Percentiles rank a stretch among this genome's conserved stretches.
Conservation (phyloP, 805 yeast genomes). For the Kuraishia molischiana region DNA sequence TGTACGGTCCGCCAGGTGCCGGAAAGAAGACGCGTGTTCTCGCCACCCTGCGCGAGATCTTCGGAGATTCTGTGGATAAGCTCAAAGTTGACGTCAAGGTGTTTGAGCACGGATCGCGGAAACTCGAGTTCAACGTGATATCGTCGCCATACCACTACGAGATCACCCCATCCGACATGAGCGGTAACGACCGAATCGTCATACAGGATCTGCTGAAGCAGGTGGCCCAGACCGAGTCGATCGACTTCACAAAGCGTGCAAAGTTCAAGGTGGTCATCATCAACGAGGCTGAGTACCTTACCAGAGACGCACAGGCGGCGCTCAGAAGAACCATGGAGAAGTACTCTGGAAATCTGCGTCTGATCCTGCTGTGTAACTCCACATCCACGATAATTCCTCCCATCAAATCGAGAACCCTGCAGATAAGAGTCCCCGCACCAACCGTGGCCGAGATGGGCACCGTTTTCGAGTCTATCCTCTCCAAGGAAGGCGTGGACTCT, state of each 20-base stretch:
- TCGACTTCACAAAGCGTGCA: constrained; percentile 55
- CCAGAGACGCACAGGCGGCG: constrained; percentile 94
- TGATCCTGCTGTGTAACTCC: constrained; percentile 78
- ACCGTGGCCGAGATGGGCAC: constrained; percentile 40
- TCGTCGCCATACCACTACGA: constrained; percentile 87
- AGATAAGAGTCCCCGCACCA: constrained; percentile 87
- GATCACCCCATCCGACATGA: constrained; percentile 95
- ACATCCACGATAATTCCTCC: constrained; percentile 91
- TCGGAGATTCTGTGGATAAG: constrained; percentile 74
- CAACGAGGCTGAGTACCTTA: constrained; percentile 83
- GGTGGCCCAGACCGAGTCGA: constrained; percentile 90
- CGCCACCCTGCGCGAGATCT: constrained; percentile 68
- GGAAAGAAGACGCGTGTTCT: constrained; percentile 94
- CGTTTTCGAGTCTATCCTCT: constrained; percentile 47
- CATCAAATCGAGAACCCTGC: constrained; percentile 82
- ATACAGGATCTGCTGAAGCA: constrained; percentile 92
- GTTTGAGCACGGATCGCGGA: constrained; percentile 63
- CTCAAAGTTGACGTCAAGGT: constrained; percentile 86
- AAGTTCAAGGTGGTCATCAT: constrained; percentile 66
- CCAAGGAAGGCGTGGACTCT: constrained; percentile 20
- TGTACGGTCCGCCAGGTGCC: constrained; percentile 95
- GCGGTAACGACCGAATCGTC: constrained; percentile 89
- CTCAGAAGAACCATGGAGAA: constrained; percentile 94
- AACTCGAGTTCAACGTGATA: constrained; percentile 87
- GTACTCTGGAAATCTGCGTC: constrained; percentile 77